Base-by-base conservation (phyloP, 805 yeast genomes). In the Wickerhamiella allomyrinae region DNA sequence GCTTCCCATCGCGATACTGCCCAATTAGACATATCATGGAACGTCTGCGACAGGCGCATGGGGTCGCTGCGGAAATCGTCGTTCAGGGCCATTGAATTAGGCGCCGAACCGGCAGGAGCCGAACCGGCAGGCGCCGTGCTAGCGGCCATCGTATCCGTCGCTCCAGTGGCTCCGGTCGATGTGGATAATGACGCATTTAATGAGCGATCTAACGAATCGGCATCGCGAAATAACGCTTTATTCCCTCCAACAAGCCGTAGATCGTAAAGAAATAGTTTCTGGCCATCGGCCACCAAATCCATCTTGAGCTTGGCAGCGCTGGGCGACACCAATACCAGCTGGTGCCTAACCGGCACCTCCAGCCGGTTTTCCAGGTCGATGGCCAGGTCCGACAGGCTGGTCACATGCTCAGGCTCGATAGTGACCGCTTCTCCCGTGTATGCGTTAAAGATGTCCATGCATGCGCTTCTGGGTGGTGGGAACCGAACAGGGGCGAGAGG, bases 281-380 rank as follows among this genome's bases (percentile, higher is more conserved):
- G 52, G 20, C 56, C 52, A 23, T 46, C 50, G 8, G 42, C 52
- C n/a, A 52, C 34, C n/a, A 48, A 22, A 31, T 52, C 55, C 22
- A 50, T 47, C 41, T 48, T 50, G 11, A 59, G 49, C 36, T 49
- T 58, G 22, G 36, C 29, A 29, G 55, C 57, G 19, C 49, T 45
- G 9, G 57, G 51, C 7, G 49, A 45, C 11, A 51, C 46, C 35
- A 60, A 50, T 34, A 60, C 44, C 29, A 59, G 47, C 45, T 59
- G 53, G 39, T 48, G 36, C 20, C 44, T 49, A 27, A 40, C 36
- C n/a, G 47, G 49, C 8, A 58, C 49, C 5, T 39, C 39, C 20
- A 41, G 44, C 5, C 33, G 22, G 14, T 22, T 27, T n/a, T 34
- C 40, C 11, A 59, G 42, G 46, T 45, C 46, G 6, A 27, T 20